These are phyloP conservation scores for Penicillium parvum DNA, from an alignment of 495 filamentous ascomycete genomes.

Conservation along the genomic window DNA sequence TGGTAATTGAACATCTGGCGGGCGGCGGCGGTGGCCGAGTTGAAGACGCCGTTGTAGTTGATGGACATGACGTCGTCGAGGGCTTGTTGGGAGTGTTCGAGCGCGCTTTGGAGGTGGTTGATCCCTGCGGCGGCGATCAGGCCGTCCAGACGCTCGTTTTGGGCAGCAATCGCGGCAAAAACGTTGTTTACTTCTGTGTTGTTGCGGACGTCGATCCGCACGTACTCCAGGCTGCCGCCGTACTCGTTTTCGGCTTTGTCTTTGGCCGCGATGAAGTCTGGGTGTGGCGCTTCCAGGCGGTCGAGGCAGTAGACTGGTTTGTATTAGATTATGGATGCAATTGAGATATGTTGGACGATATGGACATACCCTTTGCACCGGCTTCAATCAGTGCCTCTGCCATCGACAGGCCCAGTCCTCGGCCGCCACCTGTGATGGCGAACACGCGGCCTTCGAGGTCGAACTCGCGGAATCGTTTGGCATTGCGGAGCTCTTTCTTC, in stretches of 20 bases:
- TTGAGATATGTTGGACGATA: neutral
- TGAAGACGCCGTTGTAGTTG: conserved; percentile 73
- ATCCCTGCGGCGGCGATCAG: conserved; percentile 78
- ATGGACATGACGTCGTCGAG: conserved; percentile 64
- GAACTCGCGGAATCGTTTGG: conserved; percentile 44
- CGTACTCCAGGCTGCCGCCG: conserved; percentile 57
- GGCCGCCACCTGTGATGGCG: conserved; percentile 58
- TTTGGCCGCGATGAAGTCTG: conserved; percentile 48
- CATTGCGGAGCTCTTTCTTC: conserved; percentile 17
- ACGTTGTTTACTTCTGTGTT: conserved; percentile 47
- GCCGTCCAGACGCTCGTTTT: conserved; percentile 61
- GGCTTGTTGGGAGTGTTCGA: conserved; percentile 64
- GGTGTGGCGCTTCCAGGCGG: conserved; percentile 45
- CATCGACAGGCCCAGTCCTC: conserved; percentile 61
- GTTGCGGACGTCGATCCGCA: conserved; percentile 61
- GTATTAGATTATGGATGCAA: neutral
- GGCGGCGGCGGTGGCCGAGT: conserved; percentile 72
- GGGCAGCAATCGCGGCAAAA: conserved; percentile 51
- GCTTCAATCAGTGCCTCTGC: conserved; percentile 68
- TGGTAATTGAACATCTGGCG: conserved; percentile 65
- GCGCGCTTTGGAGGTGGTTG: conserved; percentile 66
- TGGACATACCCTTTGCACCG: conserved; percentile 53
- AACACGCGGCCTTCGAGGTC: conserved; percentile 55
- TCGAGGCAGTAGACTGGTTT: conserved; percentile 60
- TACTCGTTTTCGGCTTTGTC: conserved; percentile 43